phyloP scores from a whole-genome alignment of 176 grass and related monocot species.

The Olyra latifolia region DNA sequence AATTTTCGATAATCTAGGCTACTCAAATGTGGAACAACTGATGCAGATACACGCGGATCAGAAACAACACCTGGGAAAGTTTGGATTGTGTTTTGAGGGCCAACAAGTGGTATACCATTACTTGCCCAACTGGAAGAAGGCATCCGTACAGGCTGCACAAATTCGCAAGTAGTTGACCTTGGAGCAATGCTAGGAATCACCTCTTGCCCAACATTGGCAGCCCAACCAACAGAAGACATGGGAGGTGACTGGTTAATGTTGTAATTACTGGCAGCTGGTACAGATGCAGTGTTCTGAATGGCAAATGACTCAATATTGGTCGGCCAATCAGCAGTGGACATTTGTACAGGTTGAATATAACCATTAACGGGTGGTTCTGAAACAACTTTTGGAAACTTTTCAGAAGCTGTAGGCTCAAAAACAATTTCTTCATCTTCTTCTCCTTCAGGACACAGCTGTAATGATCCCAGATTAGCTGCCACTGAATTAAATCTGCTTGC shows the following conservation, averaged over 20 bases:
- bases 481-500: conserved; percentile 29
- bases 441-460: conserved; percentile 53
- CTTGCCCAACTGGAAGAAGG: conserved; percentile 38
- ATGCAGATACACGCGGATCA: conserved; percentile 23
- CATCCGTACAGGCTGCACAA: conserved; percentile 36
- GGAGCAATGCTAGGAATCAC: conserved; percentile 26
- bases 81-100: conserved; percentile 41
- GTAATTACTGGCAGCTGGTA: conserved; percentile 15
- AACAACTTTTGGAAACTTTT: conserved; percentile 42
- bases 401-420: conserved; percentile 63
- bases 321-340: conserved; percentile 35
- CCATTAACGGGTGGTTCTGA: conserved; percentile 26
- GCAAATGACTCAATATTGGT: neutral
- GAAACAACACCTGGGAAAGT: conserved; percentile 32
- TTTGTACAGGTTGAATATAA: conserved; percentile 32
- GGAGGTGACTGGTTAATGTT: conserved; percentile 24
- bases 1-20: conserved; percentile 44
- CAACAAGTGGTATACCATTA: conserved; percentile 40
- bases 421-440: conserved; percentile 98
- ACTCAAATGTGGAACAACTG: conserved; percentile 33
- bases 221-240: conserved; percentile 38
- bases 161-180: conserved; percentile 33
- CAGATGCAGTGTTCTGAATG: conserved; percentile 23
- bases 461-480: conserved; percentile 18
- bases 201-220: conserved; percentile 28